Conservation (phyloP, 176 grass and related monocot species). For the Metroxylon sagu region DNA sequence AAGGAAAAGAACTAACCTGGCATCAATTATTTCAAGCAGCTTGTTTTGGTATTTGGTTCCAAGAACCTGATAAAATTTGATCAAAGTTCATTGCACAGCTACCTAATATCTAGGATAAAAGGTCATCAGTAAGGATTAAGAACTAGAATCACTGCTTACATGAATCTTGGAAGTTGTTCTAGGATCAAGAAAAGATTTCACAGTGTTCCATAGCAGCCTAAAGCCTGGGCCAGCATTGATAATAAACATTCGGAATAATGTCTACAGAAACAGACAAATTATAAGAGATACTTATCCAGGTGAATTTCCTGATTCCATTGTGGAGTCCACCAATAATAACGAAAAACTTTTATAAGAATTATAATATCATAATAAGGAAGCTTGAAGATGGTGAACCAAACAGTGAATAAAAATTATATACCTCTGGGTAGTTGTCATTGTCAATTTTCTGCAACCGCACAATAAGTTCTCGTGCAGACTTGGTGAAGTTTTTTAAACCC, state of each 20-base stretch:
- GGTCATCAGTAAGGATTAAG: too few relatives aligned
- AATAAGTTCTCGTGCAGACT: slow-evolving; percentile 89
- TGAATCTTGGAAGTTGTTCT: slow-evolving; percentile 91
- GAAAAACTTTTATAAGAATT: background rate
- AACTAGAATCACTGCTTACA: slow-evolving; percentile 24
- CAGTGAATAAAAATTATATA: slow-evolving; percentile 21
- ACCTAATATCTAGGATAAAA: too few relatives aligned
- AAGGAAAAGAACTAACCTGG: slow-evolving; percentile 32
- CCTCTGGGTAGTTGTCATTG: slow-evolving; percentile 96
- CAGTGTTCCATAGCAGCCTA: slow-evolving; percentile 79
- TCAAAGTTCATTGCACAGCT: too few relatives aligned
- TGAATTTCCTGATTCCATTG: background rate
- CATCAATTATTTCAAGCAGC: slow-evolving; percentile 81
- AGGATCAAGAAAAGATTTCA: slow-evolving; percentile 96
- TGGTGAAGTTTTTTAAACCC: slow-evolving; percentile 97
- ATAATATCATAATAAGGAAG: background rate
- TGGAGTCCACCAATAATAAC: too few relatives aligned
- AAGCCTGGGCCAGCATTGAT: slow-evolving; percentile 95
- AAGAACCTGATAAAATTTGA: slow-evolving; percentile 55
- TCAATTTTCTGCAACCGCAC: slow-evolving; percentile 81
- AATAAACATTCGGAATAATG: slow-evolving; percentile 59
- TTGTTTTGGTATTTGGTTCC: slow-evolving; percentile 80
- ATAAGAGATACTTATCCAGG: background rate
- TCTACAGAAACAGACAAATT: slow-evolving; percentile 33
- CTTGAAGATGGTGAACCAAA: background rate